Evolutionary conservation across 352 stramenopile genomes (phyloP).

Genomic region (Phytophthora tubulina): DNA sequence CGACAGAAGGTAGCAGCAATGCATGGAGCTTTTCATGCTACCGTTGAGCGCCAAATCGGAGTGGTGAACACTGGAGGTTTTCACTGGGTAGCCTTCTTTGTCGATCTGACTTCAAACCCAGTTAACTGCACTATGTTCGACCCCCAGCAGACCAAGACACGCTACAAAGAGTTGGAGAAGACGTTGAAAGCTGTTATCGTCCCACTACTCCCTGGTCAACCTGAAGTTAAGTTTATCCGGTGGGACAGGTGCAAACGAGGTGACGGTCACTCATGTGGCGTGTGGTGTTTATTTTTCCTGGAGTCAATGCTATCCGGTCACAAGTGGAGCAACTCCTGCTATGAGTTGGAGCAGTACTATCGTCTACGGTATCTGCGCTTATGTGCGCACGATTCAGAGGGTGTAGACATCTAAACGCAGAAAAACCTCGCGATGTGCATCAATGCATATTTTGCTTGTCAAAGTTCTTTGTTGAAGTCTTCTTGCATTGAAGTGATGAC

Average conservation of each 20-base stretch:
- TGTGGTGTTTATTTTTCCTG: constrained; percentile 24
- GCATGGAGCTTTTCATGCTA: constrained; percentile 12
- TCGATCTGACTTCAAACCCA: neutral
- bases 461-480: neutral
- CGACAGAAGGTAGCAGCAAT: neutral
- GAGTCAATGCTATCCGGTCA: constrained; percentile 20
- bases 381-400: neutral
- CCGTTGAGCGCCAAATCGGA: neutral
- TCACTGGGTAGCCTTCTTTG: constrained; percentile 17
- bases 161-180: neutral
- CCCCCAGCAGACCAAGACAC: neutral
- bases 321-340: constrained; percentile 16
- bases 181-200: neutral
- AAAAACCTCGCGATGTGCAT: neutral
- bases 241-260: constrained; percentile 9
- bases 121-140: constrained; percentile 11
- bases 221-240: neutral
- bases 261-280: constrained; percentile 18
- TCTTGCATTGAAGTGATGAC: neutral
- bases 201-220: neutral
- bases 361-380: constrained; percentile 13
- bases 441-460: neutral
- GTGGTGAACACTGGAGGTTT: constrained; percentile 1
- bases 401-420: neutral
- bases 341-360: constrained; percentile 21